Evolutionary conservation across 2,329 filamentous ascomycete species (phyloP), one percentile per base, ranked within the genome.

Genomic region (Colletotrichum plurivorum): DNA sequence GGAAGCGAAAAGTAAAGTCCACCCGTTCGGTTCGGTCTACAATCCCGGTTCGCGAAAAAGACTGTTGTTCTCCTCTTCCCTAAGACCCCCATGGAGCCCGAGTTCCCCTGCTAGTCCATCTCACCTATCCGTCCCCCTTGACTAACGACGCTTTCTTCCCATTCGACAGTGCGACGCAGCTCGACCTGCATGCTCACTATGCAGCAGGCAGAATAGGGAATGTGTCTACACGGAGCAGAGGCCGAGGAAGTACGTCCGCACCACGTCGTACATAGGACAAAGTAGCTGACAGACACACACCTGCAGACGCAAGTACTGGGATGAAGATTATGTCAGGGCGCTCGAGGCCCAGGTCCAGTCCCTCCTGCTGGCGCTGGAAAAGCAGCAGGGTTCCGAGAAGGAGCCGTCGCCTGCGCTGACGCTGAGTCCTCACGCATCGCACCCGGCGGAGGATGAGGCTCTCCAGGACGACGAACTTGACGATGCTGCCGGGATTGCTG

Each of bases 311-410:
- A 72, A 72, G 54, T 72, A 72, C 45, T 72, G 71, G 71, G 71
- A 72, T 51, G 71, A 71, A n/a, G 71, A 72, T 25, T 72, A 72
- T 56, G 71, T 72, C 49, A 67, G 60, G 56, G 69, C 68, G 10
- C 69, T 72, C n/a, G 71, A 72, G 25, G 64, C 69, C 4, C 71
- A 72, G 22, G 71, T 72, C 20, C 64, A 71, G 39, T 69, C 69
- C 1, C 51, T 72, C n/a, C 60, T 72, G 31, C 49, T 63, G 41
- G 71, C 64, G 10, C 57, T 72, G 18, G 60, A 72, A 22, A 67
- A 63, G 52, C 67, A 71, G 27, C 48, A 59, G 10, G 39, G 54
- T 39, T 43, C 36, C 2, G 64, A 52, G 45, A 53, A 45, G 18
- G 59, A 67, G 25, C 45, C 52, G 20, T 67, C 64, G 4, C 59